Base-by-base conservation (phyloP, 768 basidiomycete genomes). In the Hygrocybe punicea region DNA sequence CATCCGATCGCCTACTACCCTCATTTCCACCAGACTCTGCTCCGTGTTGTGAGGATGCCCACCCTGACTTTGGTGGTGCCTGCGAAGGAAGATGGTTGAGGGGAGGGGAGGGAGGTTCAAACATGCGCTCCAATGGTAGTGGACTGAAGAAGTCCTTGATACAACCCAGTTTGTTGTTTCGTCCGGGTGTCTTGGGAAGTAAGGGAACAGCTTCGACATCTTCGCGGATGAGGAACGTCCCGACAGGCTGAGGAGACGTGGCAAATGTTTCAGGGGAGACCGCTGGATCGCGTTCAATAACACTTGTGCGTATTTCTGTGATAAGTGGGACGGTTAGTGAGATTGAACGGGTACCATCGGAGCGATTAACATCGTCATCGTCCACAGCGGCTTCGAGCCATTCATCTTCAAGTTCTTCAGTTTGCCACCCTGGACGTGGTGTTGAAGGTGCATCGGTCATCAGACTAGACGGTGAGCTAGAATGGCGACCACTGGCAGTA, bases 21-120 rank as follows among this genome's bases (percentile, higher is more conserved):
- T 8, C 37, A 25, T 36, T 8, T 46, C 19, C 39, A 42, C 11
- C 14, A 19, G 51, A 57, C 17, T 16, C 54, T 29, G 29, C 47
- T 16, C 24, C 46, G n/a, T 25, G 17, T 47, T 4, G 48, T 44
- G 24, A 55, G 46, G 58, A 55, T 49, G 58, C 29, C 16, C 25
- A 52, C 39, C 50, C 53, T 45, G 53, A 44, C 50, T 48, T 62
- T 57, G 70, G 59, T 36, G 57, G 50, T 19, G 53, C 23, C 42
- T 36, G 53, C 24, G 21, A 33, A 11, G 44, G 50, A 21, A 45
- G 60, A 39, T 50, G 24, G 58, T 46, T 46, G 25, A 49, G 23
- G 5, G 89, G 90, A 4, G 91, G 91, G 6, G 92, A 91, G 1
- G 94, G 94, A 7, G 94, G 94, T 59, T 95, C 90, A 62, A 96